Evolutionary conservation across 768 basidiomycete genomes (phyloP), one percentile per base, ranked within the genome.

Genomic region (Lactarius quietus): DNA sequence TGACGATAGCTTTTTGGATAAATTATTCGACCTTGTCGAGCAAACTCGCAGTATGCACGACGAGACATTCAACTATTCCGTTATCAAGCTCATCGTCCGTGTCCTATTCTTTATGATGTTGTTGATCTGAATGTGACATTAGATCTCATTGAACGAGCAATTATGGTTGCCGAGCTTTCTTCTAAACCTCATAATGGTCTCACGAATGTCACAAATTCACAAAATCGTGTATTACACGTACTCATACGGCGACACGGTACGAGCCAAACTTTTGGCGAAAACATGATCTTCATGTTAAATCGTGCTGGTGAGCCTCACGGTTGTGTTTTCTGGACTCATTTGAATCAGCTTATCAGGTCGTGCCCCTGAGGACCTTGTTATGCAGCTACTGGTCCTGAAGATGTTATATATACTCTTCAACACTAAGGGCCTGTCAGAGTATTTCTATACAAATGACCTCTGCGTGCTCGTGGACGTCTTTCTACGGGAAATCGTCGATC

Each of bases 261-360:
- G n/a, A 92, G 87, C 76, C 92, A 92, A 79, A 97, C 97, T 0
- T 97, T 99, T 72, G 95, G 95, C 4, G 95, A 95, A 78, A 99
- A 98, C 74, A 85, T 99, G 82, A 98, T 99, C 63, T 99, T 98
- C 76, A 99, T 99, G 91, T 80, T 99, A 53, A 98, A 99, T 72
- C 87, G 97, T 65, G 91, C 95, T 53, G 84, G 95, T 95, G 72
- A 71, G 91, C 81, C 15, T 41, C 39, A 20, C 41, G 1, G n/a
- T 61, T 20, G 20, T 41, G 28, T 33, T 20, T 15, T 33, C 51
- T 26, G 6, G 18, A 61, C 28, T 33, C 17, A 41, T 36, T n/a
- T 57, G 36, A 59, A 39, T 3, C 9, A 17, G 45, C 1, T 5
- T 18, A 26, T 38, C 67, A 95, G 94, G 89, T 72, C 86, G 88